Base-by-base conservation (phyloP, 2,329 filamentous ascomycete genomes). In the Exophiala sideris region DNA sequence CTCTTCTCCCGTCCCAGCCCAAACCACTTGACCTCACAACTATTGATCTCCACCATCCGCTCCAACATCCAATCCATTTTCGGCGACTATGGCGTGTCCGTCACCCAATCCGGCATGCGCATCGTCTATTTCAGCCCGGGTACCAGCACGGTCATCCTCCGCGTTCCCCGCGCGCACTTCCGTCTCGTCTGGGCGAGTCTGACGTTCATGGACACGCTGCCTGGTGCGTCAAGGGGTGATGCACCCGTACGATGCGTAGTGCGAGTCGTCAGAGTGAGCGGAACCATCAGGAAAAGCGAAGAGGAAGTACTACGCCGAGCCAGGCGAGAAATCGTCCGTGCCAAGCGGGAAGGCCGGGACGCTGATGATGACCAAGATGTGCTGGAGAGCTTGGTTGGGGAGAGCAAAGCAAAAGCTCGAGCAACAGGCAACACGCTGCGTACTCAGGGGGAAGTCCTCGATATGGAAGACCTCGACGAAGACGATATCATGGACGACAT, bases 131-230 rank as follows among this genome's bases (percentile, higher is more conserved):
- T 95, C 48, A 96, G 91, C 1, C 79, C 85, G 3, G 88, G 91
- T n/a, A 99, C 94, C 0, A 95, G 89, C 5, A 99, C 92, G 1
- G 90, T 92, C 50, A 99, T 99, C 56, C 78, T 99, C 36, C 84
- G 88, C 59, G 89, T 91, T 60, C 84, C 89, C 2, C 85, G 94
- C 53, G 84, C 85, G 12, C 86, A 95, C 62, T 95, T 91, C 69
- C 82, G 89, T 44, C 81, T 96, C 58, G 85, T 96, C 3, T 99
- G 94, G 94, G 86, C 91, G 0, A 89, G 91, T 0, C 75, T 99
- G 49, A 89, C 89, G 0, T 88, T 91, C 63, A 87, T 94, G 76
- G 85, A 85, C 18, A 79, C 73, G 12, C 74, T 96, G 0, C 89
- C 82, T 52, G 48, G 48, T 21, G 39, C 53, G 14, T 51, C 24